Conservation (phyloP, 495 filamentous ascomycete genomes). For the Collariella sp. region DNA sequence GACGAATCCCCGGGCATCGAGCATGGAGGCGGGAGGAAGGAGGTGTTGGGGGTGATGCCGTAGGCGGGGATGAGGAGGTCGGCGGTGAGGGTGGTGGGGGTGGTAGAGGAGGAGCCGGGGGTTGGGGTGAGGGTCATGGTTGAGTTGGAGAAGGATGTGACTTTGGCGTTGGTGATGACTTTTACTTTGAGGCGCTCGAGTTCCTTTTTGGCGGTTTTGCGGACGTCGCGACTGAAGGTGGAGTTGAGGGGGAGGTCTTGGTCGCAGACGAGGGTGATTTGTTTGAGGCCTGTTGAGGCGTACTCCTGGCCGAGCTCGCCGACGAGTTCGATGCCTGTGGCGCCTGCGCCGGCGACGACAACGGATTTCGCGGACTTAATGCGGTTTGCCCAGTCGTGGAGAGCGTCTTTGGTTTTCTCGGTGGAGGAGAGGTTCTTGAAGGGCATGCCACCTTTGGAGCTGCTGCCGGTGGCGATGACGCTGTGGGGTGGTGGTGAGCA, state of each 20-base stretch:
- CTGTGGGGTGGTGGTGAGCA: conserved; percentile 5
- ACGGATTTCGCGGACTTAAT: conserved; percentile 50
- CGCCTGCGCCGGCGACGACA: conserved; percentile 58
- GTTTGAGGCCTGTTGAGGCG: conserved; percentile 22
- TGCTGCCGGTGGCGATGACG: conserved; percentile 48
- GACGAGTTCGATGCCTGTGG: conserved; percentile 56
- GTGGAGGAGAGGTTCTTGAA: conserved; percentile 41
- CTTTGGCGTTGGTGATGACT: conserved; percentile 20
- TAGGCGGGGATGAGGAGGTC: conserved; percentile 40
- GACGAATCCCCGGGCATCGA: conserved; percentile 28
- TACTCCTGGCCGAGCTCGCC: conserved; percentile 50
- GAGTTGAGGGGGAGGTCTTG: conserved; percentile 23
- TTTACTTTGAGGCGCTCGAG: conserved; percentile 31
- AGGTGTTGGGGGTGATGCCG: conserved; percentile 36
- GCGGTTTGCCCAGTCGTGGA: conserved; percentile 37
- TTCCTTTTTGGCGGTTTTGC: conserved; percentile 19
- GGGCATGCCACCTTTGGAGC: conserved; percentile 35
- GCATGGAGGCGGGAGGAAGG: conserved; percentile 28
- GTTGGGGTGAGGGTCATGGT: not conserved
- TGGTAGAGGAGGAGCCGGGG: conserved; percentile 4
- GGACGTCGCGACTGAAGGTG: conserved; percentile 17
- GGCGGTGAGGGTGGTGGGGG: conserved; percentile 22
- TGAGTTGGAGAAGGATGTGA: conserved; percentile 8
- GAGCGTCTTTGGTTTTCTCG: conserved; percentile 34
- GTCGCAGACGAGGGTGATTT: conserved; percentile 39